phyloP scores from a whole-genome alignment of 345 rosid genomes.

The Citrus maxima region DNA sequence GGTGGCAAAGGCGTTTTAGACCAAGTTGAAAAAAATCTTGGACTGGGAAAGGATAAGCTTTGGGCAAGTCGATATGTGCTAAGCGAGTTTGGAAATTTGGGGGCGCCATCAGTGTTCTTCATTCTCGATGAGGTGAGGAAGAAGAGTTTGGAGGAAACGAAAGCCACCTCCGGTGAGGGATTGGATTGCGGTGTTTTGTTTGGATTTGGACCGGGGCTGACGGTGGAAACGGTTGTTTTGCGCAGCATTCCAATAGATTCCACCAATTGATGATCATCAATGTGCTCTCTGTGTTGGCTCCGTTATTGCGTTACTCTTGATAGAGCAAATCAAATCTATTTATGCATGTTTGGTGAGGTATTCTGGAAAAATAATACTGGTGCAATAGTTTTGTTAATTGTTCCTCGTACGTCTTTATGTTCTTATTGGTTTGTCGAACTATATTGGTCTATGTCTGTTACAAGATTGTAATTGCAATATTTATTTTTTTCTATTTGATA shows the following conservation, averaged over 20 bases:
- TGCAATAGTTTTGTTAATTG: no score
- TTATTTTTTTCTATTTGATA: no score
- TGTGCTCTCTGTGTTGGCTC: no score
- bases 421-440: no score
- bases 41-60: neutral
- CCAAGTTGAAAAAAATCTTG: neutral
- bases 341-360: no score
- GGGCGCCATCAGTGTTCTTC: neutral
- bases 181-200: slow-evolving; percentile 10
- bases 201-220: slow-evolving; percentile 1
- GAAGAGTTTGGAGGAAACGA: neutral
- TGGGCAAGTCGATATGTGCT: neutral
- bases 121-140: slow-evolving; percentile 1
- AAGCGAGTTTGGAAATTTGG: slow-evolving; percentile 4
- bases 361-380: no score
- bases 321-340: no score
- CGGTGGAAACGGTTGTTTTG: neutral
- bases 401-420: no score
- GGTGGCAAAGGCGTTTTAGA: neutral
- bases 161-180: neutral
- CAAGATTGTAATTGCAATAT: no score
- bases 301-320: no score
- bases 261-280: neutral
- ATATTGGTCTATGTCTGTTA: no score
- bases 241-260: neutral